Percentiles rank a stretch among this genome's conserved stretches.
Evolutionary conservation across 495 filamentous ascomycete species (phyloP).

Genomic region (Hypoxylon cercidicola): DNA sequence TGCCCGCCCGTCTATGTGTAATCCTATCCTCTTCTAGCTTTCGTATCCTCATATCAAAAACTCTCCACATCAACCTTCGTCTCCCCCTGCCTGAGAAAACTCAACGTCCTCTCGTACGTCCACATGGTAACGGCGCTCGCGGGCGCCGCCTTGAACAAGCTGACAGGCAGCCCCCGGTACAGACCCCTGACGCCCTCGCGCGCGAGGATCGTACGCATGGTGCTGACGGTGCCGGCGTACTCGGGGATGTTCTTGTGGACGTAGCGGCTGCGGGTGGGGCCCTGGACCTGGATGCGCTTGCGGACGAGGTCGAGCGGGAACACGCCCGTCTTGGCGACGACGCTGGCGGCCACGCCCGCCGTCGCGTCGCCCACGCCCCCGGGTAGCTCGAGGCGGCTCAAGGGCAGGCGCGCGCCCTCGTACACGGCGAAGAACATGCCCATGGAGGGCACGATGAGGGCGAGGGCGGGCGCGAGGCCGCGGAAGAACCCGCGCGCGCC

Average conservation of each 20-base stretch:
- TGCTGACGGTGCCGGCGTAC: slow-evolving; percentile 73
- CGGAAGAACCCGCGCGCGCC: slow-evolving; percentile 84
- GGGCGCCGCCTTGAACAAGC: slow-evolving; percentile 92
- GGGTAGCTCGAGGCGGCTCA: slow-evolving; percentile 67
- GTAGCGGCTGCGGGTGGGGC: slow-evolving; percentile 80
- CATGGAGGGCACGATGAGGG: slow-evolving; percentile 95
- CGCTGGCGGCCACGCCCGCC: slow-evolving; percentile 79
- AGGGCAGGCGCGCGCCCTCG: slow-evolving; percentile 70
- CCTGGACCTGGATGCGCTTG: slow-evolving; percentile 95
- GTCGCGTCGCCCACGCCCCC: slow-evolving; percentile 83
- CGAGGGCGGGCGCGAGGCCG: slow-evolving; percentile 80
- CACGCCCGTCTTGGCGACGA: slow-evolving; percentile 85
- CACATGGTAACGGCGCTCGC: slow-evolving; percentile 97
- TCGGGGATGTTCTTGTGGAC: slow-evolving; percentile 89
- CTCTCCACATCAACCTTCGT: slow-evolving; percentile 20
- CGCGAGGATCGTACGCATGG: slow-evolving; percentile 71
- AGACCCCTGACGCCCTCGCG: slow-evolving; percentile 82
- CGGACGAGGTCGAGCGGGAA: slow-evolving; percentile 95
- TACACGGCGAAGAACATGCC: slow-evolving; percentile 93
- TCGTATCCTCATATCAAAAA: slow-evolving; percentile 10
- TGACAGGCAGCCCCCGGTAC: slow-evolving; percentile 88
- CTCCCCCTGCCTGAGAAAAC: slow-evolving; percentile 57
- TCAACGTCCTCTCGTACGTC: slow-evolving; percentile 87
- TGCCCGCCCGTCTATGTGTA: not conserved
- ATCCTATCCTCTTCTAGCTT: not conserved